Percentiles rank a stretch among this genome's conserved stretches.
Evolutionary conservation across 2,329 filamentous ascomycete species (phyloP).

Genomic region (Cercospora nicotianae): DNA sequence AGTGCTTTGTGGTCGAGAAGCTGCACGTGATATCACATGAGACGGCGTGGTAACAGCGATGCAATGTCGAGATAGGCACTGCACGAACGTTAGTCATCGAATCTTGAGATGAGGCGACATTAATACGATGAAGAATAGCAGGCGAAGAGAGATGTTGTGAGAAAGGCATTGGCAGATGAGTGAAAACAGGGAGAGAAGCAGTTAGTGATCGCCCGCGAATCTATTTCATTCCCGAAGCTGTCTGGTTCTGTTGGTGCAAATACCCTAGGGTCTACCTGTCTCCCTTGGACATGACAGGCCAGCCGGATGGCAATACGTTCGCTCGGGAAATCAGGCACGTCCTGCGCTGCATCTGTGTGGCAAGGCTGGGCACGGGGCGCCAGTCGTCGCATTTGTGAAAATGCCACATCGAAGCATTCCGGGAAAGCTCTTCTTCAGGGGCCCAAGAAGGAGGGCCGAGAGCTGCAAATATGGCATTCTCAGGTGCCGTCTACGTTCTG

Average conservation of each 20-base stretch:
- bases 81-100: background rate
- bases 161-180: background rate
- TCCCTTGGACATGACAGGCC: background rate
- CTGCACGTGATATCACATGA: background rate
- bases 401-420: background rate
- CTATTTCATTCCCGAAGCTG: conserved; percentile 1
- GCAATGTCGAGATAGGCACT: background rate
- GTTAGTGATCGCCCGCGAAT: background rate
- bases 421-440: background rate
- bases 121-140: background rate
- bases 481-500: conserved; percentile 1
- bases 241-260: background rate
- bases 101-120: background rate
- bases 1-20: background rate
- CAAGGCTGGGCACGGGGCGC: background rate
- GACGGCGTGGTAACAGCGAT: background rate
- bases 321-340: background rate
- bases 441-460: background rate
- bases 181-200: background rate
- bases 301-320: too few relatives aligned
- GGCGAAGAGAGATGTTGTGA: background rate
- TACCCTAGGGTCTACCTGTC: background rate
- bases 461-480: background rate
- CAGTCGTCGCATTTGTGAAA: background rate
- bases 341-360: background rate